Evolutionary conservation across 2,329 filamentous ascomycete species (phyloP).

Genomic region (Fulvia fulva): DNA sequence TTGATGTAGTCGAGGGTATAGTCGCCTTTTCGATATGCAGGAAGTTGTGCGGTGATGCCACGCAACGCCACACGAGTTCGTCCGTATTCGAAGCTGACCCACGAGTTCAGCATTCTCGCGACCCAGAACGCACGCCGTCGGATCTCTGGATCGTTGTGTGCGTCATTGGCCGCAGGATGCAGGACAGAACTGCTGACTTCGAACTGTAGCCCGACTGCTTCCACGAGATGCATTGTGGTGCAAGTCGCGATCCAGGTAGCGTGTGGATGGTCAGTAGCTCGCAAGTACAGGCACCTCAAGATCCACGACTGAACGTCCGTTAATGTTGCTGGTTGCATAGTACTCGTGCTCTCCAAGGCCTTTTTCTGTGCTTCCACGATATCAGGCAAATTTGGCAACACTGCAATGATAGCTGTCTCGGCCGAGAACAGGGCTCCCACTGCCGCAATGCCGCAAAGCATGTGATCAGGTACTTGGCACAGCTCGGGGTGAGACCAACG

Average conservation of each 20-base stretch:
- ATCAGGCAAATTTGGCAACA: constrained; percentile 14
- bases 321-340: constrained; percentile 37
- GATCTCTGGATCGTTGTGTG: constrained; percentile 25
- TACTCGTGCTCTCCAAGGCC: constrained; percentile 41
- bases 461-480: constrained; percentile 28
- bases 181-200: constrained; percentile 34
- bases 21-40: constrained; percentile 39
- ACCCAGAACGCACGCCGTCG: constrained; percentile 42
- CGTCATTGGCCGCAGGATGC: constrained; percentile 23
- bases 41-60: constrained; percentile 43
- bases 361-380: constrained; percentile 39
- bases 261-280: constrained; percentile 52
- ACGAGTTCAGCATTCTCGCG: constrained; percentile 56
- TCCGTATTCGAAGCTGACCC: constrained; percentile 58
- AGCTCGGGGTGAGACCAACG: constrained; percentile 23
- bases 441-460: constrained; percentile 55
- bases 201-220: constrained; percentile 49
- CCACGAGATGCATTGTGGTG: constrained; percentile 55
- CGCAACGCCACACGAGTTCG: constrained; percentile 50
- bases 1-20: constrained; percentile 49
- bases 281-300: constrained; percentile 51
- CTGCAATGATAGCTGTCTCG: background rate
- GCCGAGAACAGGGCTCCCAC: constrained; percentile 50
- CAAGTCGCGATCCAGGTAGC: constrained; percentile 56
- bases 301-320: constrained; percentile 50